Percentiles rank a stretch among this genome's conserved stretches.
Conservation (phyloP, 2,329 filamentous ascomycete species). For the Sarocladiaceae sp. region DNA sequence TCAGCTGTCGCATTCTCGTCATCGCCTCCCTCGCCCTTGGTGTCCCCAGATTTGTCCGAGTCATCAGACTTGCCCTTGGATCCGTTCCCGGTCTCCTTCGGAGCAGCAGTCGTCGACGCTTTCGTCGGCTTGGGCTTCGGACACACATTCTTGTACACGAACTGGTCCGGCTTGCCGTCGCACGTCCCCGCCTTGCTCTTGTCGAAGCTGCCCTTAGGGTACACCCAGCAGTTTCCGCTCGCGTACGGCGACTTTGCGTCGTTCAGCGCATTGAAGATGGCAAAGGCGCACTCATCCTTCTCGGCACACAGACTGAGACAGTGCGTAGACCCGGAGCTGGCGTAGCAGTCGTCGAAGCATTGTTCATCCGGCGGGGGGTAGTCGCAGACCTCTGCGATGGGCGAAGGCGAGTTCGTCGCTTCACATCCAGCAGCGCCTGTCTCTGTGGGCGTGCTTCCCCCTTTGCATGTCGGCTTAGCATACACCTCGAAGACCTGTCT, state of each 20-base stretch:
- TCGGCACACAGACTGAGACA: slow-evolving; percentile 21
- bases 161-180: slow-evolving; percentile 19
- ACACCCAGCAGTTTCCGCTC: slow-evolving; percentile 23
- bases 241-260: slow-evolving; percentile 16
- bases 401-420: slow-evolving; percentile 22
- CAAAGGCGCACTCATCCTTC: slow-evolving; percentile 21
- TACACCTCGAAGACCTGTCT: slow-evolving; percentile 19
- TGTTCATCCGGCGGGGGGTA: slow-evolving; percentile 20
- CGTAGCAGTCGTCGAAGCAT: slow-evolving; percentile 18
- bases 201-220: slow-evolving; percentile 21
- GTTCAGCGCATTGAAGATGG: slow-evolving; percentile 19
- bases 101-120: slow-evolving; percentile 3
- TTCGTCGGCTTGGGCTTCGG: slow-evolving; percentile 17
- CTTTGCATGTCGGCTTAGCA: neutral
- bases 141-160: slow-evolving; percentile 23
- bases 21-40: too few relatives aligned
- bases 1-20: too few relatives aligned
- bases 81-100: too few relatives aligned
- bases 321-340: slow-evolving; percentile 16
- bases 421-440: slow-evolving; percentile 17
- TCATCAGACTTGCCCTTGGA: too few relatives aligned
- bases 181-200: slow-evolving; percentile 16
- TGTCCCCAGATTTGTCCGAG: too few relatives aligned
- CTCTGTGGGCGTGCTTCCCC: too few relatives aligned
- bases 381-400: slow-evolving; percentile 22